These are phyloP conservation scores for Vitis riparia DNA, from an alignment of 164 flowering plant genomes.

Conservation along the genomic window DNA sequence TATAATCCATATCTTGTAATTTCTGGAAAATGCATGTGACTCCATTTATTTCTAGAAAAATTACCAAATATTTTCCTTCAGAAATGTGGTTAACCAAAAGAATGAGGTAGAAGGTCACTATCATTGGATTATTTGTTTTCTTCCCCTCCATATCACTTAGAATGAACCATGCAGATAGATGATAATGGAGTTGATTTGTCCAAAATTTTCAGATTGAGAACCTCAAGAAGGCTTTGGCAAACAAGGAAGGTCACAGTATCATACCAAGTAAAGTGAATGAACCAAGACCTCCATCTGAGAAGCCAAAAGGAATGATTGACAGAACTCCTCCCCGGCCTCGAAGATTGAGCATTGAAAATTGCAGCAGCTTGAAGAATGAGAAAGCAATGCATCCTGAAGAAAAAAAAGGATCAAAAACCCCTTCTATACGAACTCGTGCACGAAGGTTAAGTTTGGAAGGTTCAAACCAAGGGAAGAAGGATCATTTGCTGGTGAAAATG, in stretches of 20 bases:
- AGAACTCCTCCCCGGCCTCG: constrained; percentile 40
- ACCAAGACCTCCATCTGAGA: constrained; percentile 23
- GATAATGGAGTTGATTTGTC: background rate
- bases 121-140: too few relatives aligned
- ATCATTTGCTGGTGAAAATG: constrained; percentile 21
- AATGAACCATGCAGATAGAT: background rate
- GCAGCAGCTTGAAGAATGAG: constrained; percentile 12
- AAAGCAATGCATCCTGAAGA: constrained; percentile 18
- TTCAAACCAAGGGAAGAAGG: constrained; percentile 33
- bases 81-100: too few relatives aligned
- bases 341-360: constrained; percentile 41
- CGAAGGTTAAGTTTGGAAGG: constrained; percentile 72
- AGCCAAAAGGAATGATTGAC: constrained; percentile 24
- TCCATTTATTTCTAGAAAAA: too few relatives aligned
- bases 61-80: too few relatives aligned
- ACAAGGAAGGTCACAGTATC: constrained; percentile 38
- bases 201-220: constrained; percentile 58
- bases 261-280: constrained; percentile 23
- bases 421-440: constrained; percentile 33
- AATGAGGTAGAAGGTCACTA: too few relatives aligned
- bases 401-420: constrained; percentile 33
- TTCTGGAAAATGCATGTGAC: too few relatives aligned
- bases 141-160: too few relatives aligned
- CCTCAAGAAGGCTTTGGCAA: constrained; percentile 69
- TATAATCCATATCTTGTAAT: background rate